Conservation (phyloP, 2,329 filamentous ascomycete species). For the Dactylellina leptospora region DNA sequence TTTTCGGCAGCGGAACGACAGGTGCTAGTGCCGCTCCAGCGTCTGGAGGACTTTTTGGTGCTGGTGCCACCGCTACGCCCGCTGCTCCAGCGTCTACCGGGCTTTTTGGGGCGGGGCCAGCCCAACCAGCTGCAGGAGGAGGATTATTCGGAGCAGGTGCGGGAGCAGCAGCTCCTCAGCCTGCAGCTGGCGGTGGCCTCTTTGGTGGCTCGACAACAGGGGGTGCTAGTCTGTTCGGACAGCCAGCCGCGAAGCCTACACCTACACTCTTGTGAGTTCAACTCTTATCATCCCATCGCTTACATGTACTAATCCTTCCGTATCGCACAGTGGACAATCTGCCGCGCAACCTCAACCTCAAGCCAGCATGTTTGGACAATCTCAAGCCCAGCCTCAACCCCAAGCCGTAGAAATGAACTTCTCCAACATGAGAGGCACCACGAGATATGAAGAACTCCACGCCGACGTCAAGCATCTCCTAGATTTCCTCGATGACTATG, state of each 20-base stretch:
- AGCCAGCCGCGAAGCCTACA: neutral
- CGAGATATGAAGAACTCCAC: constrained; percentile 88
- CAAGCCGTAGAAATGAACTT: constrained; percentile 69
- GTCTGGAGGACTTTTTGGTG: constrained; percentile 29
- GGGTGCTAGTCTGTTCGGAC: neutral
- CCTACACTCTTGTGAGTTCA: neutral
- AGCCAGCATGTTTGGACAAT: constrained; percentile 33
- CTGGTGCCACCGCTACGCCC: constrained; percentile 18
- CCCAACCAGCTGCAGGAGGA: constrained; percentile 13
- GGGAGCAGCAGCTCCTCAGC: constrained; percentile 14
- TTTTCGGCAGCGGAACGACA: constrained; percentile 24
- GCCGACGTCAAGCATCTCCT: constrained; percentile 82
- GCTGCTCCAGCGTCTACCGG: constrained; percentile 19
- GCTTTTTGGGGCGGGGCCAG: constrained; percentile 17
- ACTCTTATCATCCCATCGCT: neutral
- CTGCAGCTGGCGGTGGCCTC: constrained; percentile 47
- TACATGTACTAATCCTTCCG: neutral
- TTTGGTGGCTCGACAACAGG: constrained; percentile 46
- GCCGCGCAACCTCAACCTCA: constrained; percentile 34
- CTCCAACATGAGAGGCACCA: constrained; percentile 81
- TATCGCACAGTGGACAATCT: neutral
- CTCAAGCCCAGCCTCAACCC: constrained; percentile 22
- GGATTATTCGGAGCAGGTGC: constrained; percentile 36
- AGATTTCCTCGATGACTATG: constrained; percentile 78
- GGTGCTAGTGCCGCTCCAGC: constrained; percentile 10